phyloP scores from a whole-genome alignment of 257 asterid species.

The Cordia subcordata region DNA sequence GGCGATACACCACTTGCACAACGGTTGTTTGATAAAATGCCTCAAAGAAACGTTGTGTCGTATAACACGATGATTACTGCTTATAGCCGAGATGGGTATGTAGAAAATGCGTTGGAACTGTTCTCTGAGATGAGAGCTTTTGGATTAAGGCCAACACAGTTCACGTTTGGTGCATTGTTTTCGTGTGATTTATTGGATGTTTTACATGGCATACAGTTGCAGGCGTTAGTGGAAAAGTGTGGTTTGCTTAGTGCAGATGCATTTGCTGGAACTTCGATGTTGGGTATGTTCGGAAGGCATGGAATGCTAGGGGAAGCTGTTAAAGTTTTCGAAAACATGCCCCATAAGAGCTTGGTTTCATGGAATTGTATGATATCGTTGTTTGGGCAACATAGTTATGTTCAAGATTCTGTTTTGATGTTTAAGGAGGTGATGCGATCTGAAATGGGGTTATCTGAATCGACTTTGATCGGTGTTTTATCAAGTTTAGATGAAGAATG shows the following conservation, averaged over 20 bases:
- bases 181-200: slow-evolving; percentile 42
- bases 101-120: slow-evolving; percentile 40
- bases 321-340: slow-evolving; percentile 55
- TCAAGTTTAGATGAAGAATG: slow-evolving; percentile 30
- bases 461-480: slow-evolving; percentile 46
- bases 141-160: slow-evolving; percentile 50
- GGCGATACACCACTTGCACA: slow-evolving; percentile 40
- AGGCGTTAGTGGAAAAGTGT: slow-evolving; percentile 50
- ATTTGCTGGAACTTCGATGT: slow-evolving; percentile 66
- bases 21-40: slow-evolving; percentile 64
- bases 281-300: slow-evolving; percentile 56
- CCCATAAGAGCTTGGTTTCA: slow-evolving; percentile 54
- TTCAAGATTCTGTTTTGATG: slow-evolving; percentile 40
- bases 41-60: slow-evolving; percentile 48
- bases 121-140: slow-evolving; percentile 52
- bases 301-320: slow-evolving; percentile 54
- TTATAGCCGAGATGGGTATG: slow-evolving; percentile 36
- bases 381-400: slow-evolving; percentile 45
- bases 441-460: slow-evolving; percentile 40
- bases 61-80: slow-evolving; percentile 63
- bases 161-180: slow-evolving; percentile 54
- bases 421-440: slow-evolving; percentile 42
- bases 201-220: slow-evolving; percentile 51
- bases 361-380: slow-evolving; percentile 61
- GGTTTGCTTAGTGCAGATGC: slow-evolving; percentile 44